phyloP scores from a whole-genome alignment of 352 stramenopile species.

The Phytophthora aleatoria region DNA sequence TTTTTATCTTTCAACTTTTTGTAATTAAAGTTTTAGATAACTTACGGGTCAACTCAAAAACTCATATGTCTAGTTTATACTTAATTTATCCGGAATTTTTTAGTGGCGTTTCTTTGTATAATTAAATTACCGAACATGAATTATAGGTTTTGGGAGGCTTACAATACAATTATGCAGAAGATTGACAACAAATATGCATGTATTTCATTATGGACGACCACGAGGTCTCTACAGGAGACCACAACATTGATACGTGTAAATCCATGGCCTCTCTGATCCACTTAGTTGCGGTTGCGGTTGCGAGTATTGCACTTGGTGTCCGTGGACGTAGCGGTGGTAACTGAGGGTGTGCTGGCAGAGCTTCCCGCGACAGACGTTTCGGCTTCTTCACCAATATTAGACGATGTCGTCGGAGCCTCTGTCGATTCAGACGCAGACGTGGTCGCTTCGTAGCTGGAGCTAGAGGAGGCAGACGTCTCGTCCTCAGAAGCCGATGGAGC shows the following conservation, averaged over 20 bases:
- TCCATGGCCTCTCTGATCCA: no score
- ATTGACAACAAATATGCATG: no score
- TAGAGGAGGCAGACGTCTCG: background rate
- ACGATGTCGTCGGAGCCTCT: conserved; percentile 8
- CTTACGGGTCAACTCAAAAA: no score
- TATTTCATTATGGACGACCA: background rate
- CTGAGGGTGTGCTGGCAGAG: conserved; percentile 5
- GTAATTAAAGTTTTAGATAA: no score
- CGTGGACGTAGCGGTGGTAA: conserved; percentile 12
- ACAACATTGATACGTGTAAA: background rate
- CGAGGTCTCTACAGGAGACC: background rate
- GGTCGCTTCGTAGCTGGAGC: no score
- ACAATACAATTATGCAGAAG: no score
- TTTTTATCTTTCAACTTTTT: no score
- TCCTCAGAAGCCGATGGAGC: conserved; percentile 8
- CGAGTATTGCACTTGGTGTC: conserved; percentile 17
- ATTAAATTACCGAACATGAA: no score
- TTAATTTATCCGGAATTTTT: no score
- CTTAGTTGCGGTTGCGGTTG: conserved; percentile 1
- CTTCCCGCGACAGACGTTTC: conserved; percentile 13
- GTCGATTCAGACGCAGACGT: conserved; percentile 10
- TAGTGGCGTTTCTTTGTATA: no score
- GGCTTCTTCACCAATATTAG: conserved; percentile 6
- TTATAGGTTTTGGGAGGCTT: no score
- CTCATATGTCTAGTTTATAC: no score